Percentiles rank a stretch among this genome's conserved stretches.
These are phyloP conservation scores for Emmonsia crescens DNA, from an alignment of 2,329 filamentous ascomycete species.

Conservation along the genomic window DNA sequence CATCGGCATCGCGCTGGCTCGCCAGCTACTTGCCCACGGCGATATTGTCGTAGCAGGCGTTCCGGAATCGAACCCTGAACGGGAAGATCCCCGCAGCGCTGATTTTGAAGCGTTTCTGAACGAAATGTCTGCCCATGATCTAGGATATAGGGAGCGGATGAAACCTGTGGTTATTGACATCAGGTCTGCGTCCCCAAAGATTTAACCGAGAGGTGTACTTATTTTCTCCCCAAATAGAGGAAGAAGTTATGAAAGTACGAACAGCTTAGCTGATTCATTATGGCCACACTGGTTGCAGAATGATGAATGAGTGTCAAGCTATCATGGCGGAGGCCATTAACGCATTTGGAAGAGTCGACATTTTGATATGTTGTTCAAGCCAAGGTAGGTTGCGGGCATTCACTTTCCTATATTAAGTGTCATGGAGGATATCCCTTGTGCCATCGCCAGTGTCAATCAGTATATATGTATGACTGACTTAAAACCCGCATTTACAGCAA, in stretches of 20 bases:
- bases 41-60: constrained; percentile 83
- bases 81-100: constrained; percentile 58
- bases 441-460: background rate
- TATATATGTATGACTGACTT: background rate
- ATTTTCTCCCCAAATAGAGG: no score
- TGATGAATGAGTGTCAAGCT: constrained; percentile 63
- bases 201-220: background rate
- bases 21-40: constrained; percentile 75
- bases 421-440: background rate
- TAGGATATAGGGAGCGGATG: constrained; percentile 71
- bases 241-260: background rate
- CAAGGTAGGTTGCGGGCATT: constrained; percentile 48
- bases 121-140: constrained; percentile 42
- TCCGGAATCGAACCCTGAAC: constrained; percentile 64
- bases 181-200: constrained; percentile 27
- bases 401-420: background rate
- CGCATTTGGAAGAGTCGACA: constrained; percentile 77
- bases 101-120: constrained; percentile 73
- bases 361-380: constrained; percentile 78
- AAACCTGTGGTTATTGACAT: constrained; percentile 50
- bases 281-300: constrained; percentile 25
- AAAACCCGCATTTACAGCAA: constrained; percentile 41
- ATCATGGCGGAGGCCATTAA: constrained; percentile 78
- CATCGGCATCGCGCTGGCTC: constrained; percentile 69
- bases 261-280: background rate